Conservation (phyloP, 768 basidiomycete species). For the Phylloporus sp. region DNA sequence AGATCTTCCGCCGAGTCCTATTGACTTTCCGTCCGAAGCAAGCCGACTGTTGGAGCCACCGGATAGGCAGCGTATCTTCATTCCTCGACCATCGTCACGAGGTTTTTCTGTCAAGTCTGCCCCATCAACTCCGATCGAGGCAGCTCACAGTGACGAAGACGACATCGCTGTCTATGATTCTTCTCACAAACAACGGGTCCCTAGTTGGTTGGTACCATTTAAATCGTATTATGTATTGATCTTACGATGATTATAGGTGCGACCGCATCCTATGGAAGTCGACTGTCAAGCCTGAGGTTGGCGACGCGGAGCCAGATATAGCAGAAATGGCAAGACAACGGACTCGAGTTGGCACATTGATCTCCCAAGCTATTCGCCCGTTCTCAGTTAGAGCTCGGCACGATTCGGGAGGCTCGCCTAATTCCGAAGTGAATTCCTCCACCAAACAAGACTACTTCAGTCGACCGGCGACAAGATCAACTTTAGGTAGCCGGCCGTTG, state of each 20-base stretch:
- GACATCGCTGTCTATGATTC: slow-evolving; percentile 74
- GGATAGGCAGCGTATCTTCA: slow-evolving; percentile 18
- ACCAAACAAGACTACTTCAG: slow-evolving; percentile 21
- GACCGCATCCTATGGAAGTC: slow-evolving; percentile 83
- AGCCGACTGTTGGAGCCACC: slow-evolving; percentile 17
- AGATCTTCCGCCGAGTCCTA: slow-evolving; percentile 20
- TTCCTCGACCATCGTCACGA: slow-evolving; percentile 25
- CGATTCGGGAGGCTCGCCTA: slow-evolving; percentile 33
- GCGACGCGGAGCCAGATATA: slow-evolving; percentile 37
- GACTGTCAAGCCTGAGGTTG: slow-evolving; percentile 48
- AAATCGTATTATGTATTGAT: slow-evolving; percentile 1
- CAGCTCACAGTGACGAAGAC: slow-evolving; percentile 34
- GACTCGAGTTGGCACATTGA: slow-evolving; percentile 49
- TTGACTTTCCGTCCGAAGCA: slow-evolving; percentile 11
- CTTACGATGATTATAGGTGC: slow-evolving; percentile 47
- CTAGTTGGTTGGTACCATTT: slow-evolving; percentile 62
- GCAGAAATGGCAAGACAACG: slow-evolving; percentile 32
- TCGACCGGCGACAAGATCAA: slow-evolving; percentile 14
- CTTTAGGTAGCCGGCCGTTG: slow-evolving; percentile 14
- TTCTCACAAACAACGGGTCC: slow-evolving; percentile 75
- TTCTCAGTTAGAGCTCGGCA: slow-evolving; percentile 35
- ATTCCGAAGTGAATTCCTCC: slow-evolving; percentile 19
- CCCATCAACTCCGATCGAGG: slow-evolving; percentile 32
- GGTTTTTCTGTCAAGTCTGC: slow-evolving; percentile 27
- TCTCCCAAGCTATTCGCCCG: slow-evolving; percentile 51